Evolutionary conservation across 1,284 basidiomycete species (phyloP).

Genomic region (Sanguinoderma infundibulare): DNA sequence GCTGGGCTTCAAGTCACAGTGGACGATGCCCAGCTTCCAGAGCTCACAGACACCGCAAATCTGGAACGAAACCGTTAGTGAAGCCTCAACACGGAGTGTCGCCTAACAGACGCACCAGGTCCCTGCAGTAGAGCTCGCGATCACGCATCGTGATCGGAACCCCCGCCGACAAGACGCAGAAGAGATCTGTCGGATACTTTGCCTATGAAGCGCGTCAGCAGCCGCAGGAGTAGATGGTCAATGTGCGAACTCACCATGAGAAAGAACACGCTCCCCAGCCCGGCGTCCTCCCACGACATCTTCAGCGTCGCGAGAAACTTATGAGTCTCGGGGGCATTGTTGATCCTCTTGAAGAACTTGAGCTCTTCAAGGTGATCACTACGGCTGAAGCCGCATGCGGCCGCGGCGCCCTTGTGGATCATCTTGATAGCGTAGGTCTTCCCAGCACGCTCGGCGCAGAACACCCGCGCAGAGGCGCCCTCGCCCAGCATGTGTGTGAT

Average conservation of each 20-base stretch:
- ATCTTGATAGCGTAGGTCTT: conserved; percentile 5
- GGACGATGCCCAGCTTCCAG: conserved; percentile 18
- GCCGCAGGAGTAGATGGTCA: neutral
- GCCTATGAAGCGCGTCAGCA: neutral
- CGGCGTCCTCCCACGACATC: conserved; percentile 9
- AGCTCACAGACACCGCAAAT: conserved; percentile 24
- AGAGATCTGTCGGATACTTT: neutral
- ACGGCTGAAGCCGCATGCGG: neutral
- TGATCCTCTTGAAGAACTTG: neutral
- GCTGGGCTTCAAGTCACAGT: conserved; percentile 33
- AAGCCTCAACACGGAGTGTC: neutral
- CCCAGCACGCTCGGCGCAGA: neutral
- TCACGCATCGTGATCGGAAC: neutral
- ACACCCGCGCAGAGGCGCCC: neutral
- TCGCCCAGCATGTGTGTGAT: neutral
- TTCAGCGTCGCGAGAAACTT: conserved; percentile 4
- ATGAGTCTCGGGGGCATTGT: neutral
- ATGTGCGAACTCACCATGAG: conserved; percentile 5
- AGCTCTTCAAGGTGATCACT: neutral
- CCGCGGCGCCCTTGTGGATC: neutral
- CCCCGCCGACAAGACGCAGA: neutral
- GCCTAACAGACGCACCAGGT: neutral
- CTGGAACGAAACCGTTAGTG: conserved; percentile 8
- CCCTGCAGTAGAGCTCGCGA: conserved; percentile 2
- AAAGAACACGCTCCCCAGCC: conserved; percentile 1